Evolutionary conservation across 1,284 basidiomycete species (phyloP), one percentile per base, ranked within the genome.

Genomic region (Acaromyces ingoldii): DNA sequence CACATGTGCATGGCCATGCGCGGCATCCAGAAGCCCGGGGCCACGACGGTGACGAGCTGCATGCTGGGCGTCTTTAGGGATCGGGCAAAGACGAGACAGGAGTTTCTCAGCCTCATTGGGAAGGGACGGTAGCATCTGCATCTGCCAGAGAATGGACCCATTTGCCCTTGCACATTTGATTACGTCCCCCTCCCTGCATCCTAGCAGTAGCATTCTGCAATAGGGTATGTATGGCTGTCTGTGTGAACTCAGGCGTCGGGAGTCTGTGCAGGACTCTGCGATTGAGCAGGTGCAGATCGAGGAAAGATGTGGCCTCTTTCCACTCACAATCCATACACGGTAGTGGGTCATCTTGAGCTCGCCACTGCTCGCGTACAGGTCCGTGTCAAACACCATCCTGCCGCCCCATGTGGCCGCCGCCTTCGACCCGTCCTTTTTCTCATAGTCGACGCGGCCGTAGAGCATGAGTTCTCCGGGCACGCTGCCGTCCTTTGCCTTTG

Each of bases 1-100:
- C 95, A 99, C 79, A 83, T 98, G 79, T 99, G 95, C 76, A 99
- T 99, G 95, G 91, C 92, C 1, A 98, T 98, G 92, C 86, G 95
- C 55, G 95, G 95, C 36, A 95, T 99, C 1, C 95, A 99, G 78
- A 99, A 99, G 78, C 93, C 93, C 2, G 93, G 95, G 25, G 83
- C 93, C 6, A 84, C 87, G 19, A 98, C 95, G 0, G 88, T 95
- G 29, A 98, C 95, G 1, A 92, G 89, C n/a, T 96, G 92, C 66
- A 99, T 99, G 95, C 81, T 97, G 50, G 95, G 95, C 10, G 95
- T 90, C 71, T 99, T 99, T 82, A 83, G 95, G 51, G 87, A 89
- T 11, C 88, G 91, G 65, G 91, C 95, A 77, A 98, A 98, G 80
- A 98, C 95, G 22, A 83, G 95, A 34, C 93, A 96, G 77, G 95